Conservation (phyloP, 345 rosid species). For the Lenwebbia sp. region DNA sequence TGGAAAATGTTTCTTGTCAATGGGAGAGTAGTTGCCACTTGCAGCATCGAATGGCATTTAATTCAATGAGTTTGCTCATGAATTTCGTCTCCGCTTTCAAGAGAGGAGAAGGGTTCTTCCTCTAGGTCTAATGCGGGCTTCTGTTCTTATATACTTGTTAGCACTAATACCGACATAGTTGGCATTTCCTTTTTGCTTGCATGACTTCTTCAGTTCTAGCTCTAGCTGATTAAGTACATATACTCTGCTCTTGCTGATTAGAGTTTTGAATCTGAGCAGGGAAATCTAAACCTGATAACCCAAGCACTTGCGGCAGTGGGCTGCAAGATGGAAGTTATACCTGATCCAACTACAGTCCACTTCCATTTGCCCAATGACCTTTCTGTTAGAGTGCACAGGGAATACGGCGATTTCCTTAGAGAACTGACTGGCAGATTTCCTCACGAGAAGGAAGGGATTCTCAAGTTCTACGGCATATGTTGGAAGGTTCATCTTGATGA, state of each 20-base stretch:
- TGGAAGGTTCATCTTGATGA: conserved; percentile 66
- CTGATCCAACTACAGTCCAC: conserved; percentile 93
- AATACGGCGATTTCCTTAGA: conserved; percentile 47
- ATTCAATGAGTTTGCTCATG: neutral
- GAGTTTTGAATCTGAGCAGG: conserved; percentile 40
- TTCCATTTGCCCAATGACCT: conserved; percentile 79
- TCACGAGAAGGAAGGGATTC: conserved; percentile 81
- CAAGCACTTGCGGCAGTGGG: conserved; percentile 85
- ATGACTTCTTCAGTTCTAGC: neutral
- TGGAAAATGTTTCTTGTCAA: neutral
- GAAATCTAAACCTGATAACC: conserved; percentile 86
- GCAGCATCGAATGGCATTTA: neutral
- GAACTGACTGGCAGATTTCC: conserved; percentile 71
- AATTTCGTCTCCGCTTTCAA: neutral
- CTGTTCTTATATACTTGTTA: neutral
- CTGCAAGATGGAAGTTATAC: conserved; percentile 80
- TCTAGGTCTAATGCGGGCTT: neutral
- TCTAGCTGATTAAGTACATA: neutral
- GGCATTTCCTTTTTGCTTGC: neutral
- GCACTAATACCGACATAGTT: neutral
- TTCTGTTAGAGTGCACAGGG: conserved; percentile 69
- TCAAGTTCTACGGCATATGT: conserved; percentile 67
- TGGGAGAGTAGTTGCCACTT: neutral
- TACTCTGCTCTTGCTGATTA: neutral
- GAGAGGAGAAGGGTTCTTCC: neutral